Conservation (phyloP, 192 early-diverging fungal species). For the Podila horticola region DNA sequence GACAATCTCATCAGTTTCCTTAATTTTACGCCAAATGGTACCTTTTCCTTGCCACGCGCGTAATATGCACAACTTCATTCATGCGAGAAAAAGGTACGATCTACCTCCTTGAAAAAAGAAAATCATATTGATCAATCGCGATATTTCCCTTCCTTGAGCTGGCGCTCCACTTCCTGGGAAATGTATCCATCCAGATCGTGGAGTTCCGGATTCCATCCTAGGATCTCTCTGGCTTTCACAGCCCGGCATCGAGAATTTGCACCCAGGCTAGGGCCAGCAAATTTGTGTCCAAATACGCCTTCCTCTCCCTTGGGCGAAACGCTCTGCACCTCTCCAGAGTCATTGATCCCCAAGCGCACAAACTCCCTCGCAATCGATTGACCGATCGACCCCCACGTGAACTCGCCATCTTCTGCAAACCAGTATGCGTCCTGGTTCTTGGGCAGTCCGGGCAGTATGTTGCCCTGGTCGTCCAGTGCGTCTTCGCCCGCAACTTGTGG, state of each 20-base stretch:
- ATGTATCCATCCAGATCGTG: constrained; percentile 29
- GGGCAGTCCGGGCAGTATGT: not conserved
- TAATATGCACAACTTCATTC: too few relatives aligned
- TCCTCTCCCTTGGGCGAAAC: constrained; percentile 12
- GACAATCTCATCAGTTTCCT: too few relatives aligned
- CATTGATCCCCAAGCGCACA: constrained; percentile 10
- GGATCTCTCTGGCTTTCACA: constrained; percentile 24
- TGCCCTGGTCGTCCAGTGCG: constrained; percentile 6
- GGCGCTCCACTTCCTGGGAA: constrained; percentile 20
- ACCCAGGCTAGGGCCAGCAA: constrained; percentile 7
- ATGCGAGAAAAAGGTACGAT: too few relatives aligned
- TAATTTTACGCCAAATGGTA: too few relatives aligned
- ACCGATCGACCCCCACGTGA: constrained; percentile 16
- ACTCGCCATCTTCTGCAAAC: constrained; percentile 30
- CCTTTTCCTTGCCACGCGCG: too few relatives aligned
- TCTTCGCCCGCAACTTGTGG: constrained; percentile 1
- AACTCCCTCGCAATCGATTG: constrained; percentile 24
- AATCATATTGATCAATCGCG: too few relatives aligned
- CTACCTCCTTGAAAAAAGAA: too few relatives aligned
- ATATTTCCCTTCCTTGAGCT: not conserved
- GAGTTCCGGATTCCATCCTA: constrained; percentile 37
- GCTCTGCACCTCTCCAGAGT: constrained; percentile 6
- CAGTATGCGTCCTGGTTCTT: constrained; percentile 49
- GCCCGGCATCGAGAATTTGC: constrained; percentile 29
- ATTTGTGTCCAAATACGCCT: too few relatives aligned